phyloP scores from a whole-genome alignment of 164 flowering plant species.

The Vitis vinifera region ASM3070453v1 NC_081814.1:6192501-6193000 shows the following conservation, averaged over 20 bases:
- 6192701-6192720: neutral
- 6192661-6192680: constrained; percentile 74
- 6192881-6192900: constrained; percentile 15
- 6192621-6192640: constrained; percentile 75
- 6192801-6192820: constrained; percentile 81
- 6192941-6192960: constrained; percentile 17
- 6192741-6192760: constrained; percentile 5
- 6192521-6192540: no score
- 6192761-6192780: constrained; percentile 51
- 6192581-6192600: neutral
- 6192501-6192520: neutral
- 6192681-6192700: constrained; percentile 3
- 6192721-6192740: neutral
- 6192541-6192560: no score
- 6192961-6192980: constrained; percentile 16
- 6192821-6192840: constrained; percentile 68
- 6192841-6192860: constrained; percentile 28
- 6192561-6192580: no score
- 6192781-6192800: constrained; percentile 39
- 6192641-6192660: constrained; percentile 93
- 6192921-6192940: constrained; percentile 13
- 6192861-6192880: constrained; percentile 8
- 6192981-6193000: constrained; percentile 28
- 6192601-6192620: constrained; percentile 62
- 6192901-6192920: constrained; percentile 21